Evolutionary conservation across 2,329 filamentous ascomycete genomes (phyloP), one percentile per base, ranked within the genome.

Genomic region (Colletotrichum nymphaeae): DNA sequence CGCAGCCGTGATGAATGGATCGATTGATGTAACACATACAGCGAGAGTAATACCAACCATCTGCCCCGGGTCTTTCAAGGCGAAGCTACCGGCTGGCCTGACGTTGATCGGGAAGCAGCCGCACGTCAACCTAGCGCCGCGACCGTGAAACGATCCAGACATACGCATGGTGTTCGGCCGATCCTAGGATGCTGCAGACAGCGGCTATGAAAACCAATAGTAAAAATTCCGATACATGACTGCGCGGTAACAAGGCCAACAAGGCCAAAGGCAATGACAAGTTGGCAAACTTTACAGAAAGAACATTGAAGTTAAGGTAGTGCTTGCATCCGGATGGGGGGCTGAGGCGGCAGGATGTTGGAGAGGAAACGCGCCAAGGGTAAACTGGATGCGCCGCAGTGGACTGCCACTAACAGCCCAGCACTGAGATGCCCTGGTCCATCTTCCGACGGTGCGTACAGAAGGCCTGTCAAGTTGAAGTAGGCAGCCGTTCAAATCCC

Each of bases 271-370:
- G 42, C 24, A 24, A 32, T 2, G 26, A 5, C 5, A 22, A 24
- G 42, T 49, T 49, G 42, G 19, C 19, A 9, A 49, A 11, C 16
- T 7, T 22, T 11, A 26, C 26, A 63, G 5, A n/a, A 22, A 14
- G 42, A 49, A 52, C 1, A 32, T 35, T 35, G 32, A 35, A 35
- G 32, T 11, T 12, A 35, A 1, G 0, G 11, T 35, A 35, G 26
- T 19, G 32, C 62, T 24, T 37, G n/a, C 46, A 32, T 26, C 4
- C 1, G 14, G 46, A n/a, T n/a, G 28, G 46, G 52, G 42, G 60
- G 60, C 60, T 63, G 46, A 52, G 60, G 42, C 28, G 60, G 46
- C 28, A 30, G 12, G 28, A 12, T 63, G 46, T 63, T 52, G 60
- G 60, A n/a, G 6, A 4, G 19, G 28, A 35, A 52, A 35, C 57